Conservation (phyloP, 257 asterid genomes). For the Solanum raphanifolium region DNA sequence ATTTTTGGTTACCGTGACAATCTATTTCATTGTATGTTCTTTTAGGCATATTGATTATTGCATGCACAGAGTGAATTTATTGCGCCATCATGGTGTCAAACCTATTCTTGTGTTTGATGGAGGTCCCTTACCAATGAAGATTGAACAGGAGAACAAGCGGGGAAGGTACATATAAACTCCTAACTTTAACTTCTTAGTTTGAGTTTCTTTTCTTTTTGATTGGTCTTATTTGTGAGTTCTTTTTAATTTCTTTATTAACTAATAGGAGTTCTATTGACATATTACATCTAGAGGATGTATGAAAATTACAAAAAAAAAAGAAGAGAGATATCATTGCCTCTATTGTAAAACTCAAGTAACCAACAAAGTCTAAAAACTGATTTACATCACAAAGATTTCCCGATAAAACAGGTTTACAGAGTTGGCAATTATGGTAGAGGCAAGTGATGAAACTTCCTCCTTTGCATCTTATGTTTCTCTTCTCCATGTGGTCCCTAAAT, state of each 20-base stretch:
- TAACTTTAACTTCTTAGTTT: background rate
- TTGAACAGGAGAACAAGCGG: slow-evolving; percentile 81
- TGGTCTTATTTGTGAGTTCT: background rate
- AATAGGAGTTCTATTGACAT: background rate
- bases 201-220: background rate
- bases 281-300: background rate
- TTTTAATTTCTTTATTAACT: background rate
- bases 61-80: slow-evolving; percentile 88
- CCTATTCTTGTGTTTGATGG: slow-evolving; percentile 96
- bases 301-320: background rate
- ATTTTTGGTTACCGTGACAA: background rate
- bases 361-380: background rate
- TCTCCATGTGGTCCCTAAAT: background rate
- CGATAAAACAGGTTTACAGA: background rate
- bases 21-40: background rate
- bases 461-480: background rate
- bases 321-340: background rate
- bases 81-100: slow-evolving; percentile 74
- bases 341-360: background rate
- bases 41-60: slow-evolving; percentile 89
- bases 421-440: background rate
- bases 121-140: slow-evolving; percentile 86
- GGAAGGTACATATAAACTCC: slow-evolving; percentile 44
- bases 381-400: background rate
- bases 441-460: background rate